A percentile compares a stretch with the other conserved stretches of the same genome.
Evolutionary conservation across 768 basidiomycete species (phyloP).

Genomic region (Mycena leptocephala): DNA sequence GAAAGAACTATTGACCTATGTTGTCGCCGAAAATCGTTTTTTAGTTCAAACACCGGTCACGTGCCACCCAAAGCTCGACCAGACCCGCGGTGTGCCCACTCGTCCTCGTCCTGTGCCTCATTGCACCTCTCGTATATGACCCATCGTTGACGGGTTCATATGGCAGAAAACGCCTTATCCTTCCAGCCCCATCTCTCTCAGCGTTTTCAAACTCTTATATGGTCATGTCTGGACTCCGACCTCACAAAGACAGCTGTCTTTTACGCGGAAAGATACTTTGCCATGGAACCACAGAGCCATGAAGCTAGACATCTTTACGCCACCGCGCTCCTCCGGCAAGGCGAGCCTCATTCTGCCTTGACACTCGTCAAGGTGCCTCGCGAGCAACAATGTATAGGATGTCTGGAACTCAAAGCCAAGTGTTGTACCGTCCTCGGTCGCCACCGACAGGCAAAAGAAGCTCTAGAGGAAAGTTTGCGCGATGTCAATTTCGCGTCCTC

Average conservation of each 20-base stretch:
- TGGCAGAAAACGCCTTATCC: conserved; percentile 23
- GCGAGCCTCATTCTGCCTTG: conserved; percentile 83
- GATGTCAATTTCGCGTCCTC: conserved; percentile 68
- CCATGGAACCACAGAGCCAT: conserved; percentile 80
- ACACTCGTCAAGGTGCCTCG: conserved; percentile 76
- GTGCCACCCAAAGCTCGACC: neutral
- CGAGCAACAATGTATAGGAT: conserved; percentile 79
- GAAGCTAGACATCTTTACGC: conserved; percentile 91
- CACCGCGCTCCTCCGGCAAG: conserved; percentile 78
- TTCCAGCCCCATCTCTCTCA: conserved; percentile 63
- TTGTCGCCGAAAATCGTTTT: too few species aligned
- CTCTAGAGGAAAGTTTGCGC: conserved; percentile 74
- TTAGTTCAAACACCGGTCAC: too few species aligned
- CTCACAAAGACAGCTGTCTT: conserved; percentile 88
- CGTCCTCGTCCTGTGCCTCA: neutral
- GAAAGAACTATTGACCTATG: too few species aligned
- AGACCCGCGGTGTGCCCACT: neutral
- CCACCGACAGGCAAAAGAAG: conserved; percentile 84
- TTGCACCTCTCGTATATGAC: conserved; percentile 9
- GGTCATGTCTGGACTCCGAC: conserved; percentile 89
- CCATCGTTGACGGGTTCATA: conserved; percentile 2
- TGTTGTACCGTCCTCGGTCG: conserved; percentile 83
- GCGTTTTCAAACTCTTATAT: conserved; percentile 82
- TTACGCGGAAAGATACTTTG: conserved; percentile 89
- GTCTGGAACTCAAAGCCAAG: conserved; percentile 84